These are phyloP conservation scores for Scopulariopsis brevicaulis DNA, from an alignment of 2,329 filamentous ascomycete genomes.

Conservation along the genomic window DNA sequence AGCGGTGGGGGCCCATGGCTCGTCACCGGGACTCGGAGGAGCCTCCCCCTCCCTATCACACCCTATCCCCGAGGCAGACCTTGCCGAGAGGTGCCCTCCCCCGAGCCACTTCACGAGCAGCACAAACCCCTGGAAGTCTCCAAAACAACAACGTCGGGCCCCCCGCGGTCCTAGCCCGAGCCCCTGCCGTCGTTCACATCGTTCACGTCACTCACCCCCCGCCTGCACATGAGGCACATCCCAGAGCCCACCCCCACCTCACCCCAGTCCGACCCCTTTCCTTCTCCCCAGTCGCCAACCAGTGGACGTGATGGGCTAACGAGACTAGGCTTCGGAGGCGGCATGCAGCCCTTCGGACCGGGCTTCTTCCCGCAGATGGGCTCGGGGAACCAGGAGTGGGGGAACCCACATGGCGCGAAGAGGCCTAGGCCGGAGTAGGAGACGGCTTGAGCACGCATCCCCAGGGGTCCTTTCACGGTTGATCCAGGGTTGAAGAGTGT, in stretches of 20 bases:
- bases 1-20: not conserved
- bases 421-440: slow-evolving; percentile 59
- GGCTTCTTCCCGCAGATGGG: slow-evolving; percentile 53
- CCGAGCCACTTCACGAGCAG: not conserved
- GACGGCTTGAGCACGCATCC: not conserved
- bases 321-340: slow-evolving; percentile 41
- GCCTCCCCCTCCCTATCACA: not conserved
- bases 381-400: slow-evolving; percentile 45
- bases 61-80: slow-evolving; percentile 16
- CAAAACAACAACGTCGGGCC: not conserved
- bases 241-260: not conserved
- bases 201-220: not conserved
- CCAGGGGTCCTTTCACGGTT: not conserved
- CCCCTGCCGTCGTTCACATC: not conserved
- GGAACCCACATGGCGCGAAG: slow-evolving; percentile 76
- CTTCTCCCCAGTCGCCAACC: not conserved
- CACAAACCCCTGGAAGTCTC: not conserved
- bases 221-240: not conserved
- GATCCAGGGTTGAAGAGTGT: not conserved
- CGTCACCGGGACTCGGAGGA: not conserved
- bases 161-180: not conserved
- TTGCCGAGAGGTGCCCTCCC: slow-evolving; percentile 15
- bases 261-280: not conserved
- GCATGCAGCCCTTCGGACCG: slow-evolving; percentile 60
- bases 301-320: not conserved